These are phyloP conservation scores for Rhipidocladum racemiflorum DNA, from an alignment of 176 grass and related monocot genomes.

Conservation along the genomic window DNA sequence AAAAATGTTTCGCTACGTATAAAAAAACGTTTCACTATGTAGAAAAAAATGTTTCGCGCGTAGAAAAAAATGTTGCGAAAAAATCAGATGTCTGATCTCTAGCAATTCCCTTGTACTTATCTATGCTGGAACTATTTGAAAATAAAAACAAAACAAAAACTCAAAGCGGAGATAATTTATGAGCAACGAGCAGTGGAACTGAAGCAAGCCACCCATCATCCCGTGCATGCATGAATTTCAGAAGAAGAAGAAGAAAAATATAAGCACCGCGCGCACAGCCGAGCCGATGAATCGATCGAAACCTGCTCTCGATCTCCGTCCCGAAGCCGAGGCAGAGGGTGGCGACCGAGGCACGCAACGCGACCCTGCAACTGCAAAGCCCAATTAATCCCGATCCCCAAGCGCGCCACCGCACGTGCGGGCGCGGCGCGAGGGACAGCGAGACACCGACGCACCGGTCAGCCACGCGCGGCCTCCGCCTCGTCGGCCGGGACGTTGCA, in stretches of 20 bases:
- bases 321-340: slow-evolving; percentile 4
- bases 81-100: no score
- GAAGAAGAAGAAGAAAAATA: no score
- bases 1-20: no score
- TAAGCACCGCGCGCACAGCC: no score
- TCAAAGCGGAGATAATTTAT: neutral
- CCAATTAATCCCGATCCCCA: neutral
- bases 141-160: no score
- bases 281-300: neutral
- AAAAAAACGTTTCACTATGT: no score
- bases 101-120: neutral
- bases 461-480: neutral
- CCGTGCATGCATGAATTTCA: neutral
- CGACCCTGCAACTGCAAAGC: neutral
- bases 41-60: no score
- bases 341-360: slow-evolving; percentile 30
- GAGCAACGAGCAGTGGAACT: neutral
- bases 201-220: neutral
- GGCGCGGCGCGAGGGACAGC: neutral
- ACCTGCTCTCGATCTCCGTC: neutral
- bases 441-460: neutral
- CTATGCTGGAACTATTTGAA: no score
- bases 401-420: neutral
- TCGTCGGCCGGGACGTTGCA: neutral
- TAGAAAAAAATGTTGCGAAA: no score